Conservation (phyloP, 768 basidiomycete species). For the Rhodocollybia butyracea region DNA sequence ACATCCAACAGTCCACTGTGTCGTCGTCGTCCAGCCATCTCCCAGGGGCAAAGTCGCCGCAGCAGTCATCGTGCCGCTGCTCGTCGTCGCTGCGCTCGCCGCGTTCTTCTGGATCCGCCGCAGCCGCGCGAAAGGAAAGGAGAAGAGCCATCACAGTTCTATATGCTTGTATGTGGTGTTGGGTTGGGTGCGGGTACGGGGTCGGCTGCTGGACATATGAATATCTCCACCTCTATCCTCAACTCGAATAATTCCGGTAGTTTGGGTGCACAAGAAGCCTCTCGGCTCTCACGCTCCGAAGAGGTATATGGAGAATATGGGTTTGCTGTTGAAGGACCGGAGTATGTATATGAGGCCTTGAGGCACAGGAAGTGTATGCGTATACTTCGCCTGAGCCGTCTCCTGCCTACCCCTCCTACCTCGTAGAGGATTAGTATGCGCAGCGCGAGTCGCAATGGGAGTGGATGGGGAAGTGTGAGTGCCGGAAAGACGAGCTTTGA, state of each 20-base stretch:
- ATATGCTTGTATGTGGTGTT: background rate
- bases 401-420: too few relatives aligned
- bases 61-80: constrained; percentile 56
- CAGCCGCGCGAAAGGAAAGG: constrained; percentile 44
- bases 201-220: too few relatives aligned
- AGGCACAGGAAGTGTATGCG: too few relatives aligned
- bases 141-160: constrained; percentile 33
- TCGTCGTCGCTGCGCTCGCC: constrained; percentile 48
- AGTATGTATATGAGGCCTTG: too few relatives aligned
- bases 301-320: constrained; percentile 4
- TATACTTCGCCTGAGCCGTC: too few relatives aligned
- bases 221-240: constrained; percentile 1
- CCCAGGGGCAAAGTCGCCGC: constrained; percentile 63
- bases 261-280: too few relatives aligned
- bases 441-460: background rate
- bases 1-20: constrained; percentile 34
- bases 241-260: too few relatives aligned
- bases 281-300: background rate
- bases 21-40: constrained; percentile 30
- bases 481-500: constrained; percentile 7
- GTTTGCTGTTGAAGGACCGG: background rate
- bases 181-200: background rate
- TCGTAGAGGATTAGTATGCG: constrained; percentile 11
- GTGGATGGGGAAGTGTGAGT: background rate
- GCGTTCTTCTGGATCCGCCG: constrained; percentile 49